Conservation (phyloP, 305 asterid genomes). For the Fraxinus sp. region DNA sequence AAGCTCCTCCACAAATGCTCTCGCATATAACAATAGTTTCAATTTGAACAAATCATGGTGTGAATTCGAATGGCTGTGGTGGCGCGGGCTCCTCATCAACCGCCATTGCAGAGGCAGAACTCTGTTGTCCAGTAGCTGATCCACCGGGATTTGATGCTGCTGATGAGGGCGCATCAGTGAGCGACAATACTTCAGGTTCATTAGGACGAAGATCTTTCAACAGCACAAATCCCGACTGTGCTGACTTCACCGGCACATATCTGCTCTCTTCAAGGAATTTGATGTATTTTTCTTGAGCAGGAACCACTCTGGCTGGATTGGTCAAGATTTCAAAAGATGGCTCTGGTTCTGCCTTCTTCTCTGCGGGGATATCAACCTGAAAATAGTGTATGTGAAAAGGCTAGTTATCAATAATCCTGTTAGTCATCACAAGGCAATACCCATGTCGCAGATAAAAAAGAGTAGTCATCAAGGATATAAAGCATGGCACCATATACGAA, state of each 20-base stretch:
- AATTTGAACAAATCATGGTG: slow-evolving; percentile 41
- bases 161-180: slow-evolving; percentile 84
- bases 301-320: slow-evolving; percentile 93
- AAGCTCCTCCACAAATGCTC: background rate
- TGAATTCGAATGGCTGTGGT: slow-evolving; percentile 86
- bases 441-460: background rate
- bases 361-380: slow-evolving; percentile 64
- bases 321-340: slow-evolving; percentile 71
- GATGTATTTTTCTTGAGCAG: slow-evolving; percentile 82
- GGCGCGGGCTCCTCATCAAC: slow-evolving; percentile 97
- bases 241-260: slow-evolving; percentile 78
- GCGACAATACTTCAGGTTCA: slow-evolving; percentile 77
- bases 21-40: background rate
- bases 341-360: slow-evolving; percentile 81
- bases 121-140: slow-evolving; percentile 56
- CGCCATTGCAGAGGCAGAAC: slow-evolving; percentile 74
- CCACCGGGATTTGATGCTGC: slow-evolving; percentile 52
- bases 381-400: slow-evolving; percentile 3
- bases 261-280: slow-evolving; percentile 80
- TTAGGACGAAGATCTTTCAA: slow-evolving; percentile 72
- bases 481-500: background rate
- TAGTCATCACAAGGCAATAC: background rate
- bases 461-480: background rate
- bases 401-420: background rate
- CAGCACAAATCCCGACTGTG: slow-evolving; percentile 88